Base-by-base conservation (phyloP, 2,329 filamentous ascomycete genomes). In the Diaporthe capsici region DNA sequence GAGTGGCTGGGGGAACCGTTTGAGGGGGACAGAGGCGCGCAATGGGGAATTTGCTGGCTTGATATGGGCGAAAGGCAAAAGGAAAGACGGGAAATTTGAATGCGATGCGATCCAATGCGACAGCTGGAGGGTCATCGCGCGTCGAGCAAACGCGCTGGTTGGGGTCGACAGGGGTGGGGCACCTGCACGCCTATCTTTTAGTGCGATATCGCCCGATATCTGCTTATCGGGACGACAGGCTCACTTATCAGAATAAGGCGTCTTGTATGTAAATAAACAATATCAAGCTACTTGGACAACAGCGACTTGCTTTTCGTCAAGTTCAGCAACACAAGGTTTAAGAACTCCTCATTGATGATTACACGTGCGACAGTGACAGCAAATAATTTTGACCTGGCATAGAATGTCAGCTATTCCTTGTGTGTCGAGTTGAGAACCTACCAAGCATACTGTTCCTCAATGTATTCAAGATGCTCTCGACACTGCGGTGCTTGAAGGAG, bases 51-150 rank as follows among this genome's bases (percentile, higher is more conserved):
- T 31, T 22, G 15, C n/a, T 55, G 31, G 31, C 13, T 55, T 70
- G 20, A 12, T 55, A 55, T 55, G 65, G 60, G 34, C 17, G 13
- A 9, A 70, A 34, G n/a, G 34, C 49, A 55, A 70, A 68, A 70
- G 49, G 49, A 55, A 53, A 53, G n/a, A 55, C 65, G 65, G 65
- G 65, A 70, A 70, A 70, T 70, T 70, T 70, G 65, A 42, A 55
- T 20, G 65, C 20, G 61, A 67, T 67, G 61, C 34, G 65, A 70
- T 55, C 49, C 65, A 55, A 70, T 55, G 65, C 65, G 65, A 55
- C 49, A 55, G 65, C 65, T 68, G 31, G 12, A 70, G 31, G 65
- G 49, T 70, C 47, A 70, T 70, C 49, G 65, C 65, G 65, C 65
- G 65, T 70, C 65, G 8, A 20, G 31, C 31, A 28, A 31, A 55